Evolutionary conservation across 345 rosid genomes (phyloP), one percentile per base, ranked within the genome.

Genomic region (Acer yangbiense): DNA sequence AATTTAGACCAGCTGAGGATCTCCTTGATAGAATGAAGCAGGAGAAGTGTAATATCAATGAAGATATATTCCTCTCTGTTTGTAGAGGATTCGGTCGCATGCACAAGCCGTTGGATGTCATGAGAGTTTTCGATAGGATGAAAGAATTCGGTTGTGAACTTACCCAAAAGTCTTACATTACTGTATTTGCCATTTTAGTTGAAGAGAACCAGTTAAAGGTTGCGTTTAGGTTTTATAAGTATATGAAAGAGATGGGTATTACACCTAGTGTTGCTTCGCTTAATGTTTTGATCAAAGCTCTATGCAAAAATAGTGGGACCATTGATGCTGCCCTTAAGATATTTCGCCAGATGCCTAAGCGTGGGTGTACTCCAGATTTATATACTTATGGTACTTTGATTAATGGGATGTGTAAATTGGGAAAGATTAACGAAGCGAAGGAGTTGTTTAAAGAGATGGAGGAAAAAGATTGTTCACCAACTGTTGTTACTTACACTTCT

Each of bases 371-470:
- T 52, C 97, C 98, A 0, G 98, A 96, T 88, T 87, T 91, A 0
- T 96, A 94, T 84, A 92, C 98, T 0, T 94, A 89, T 73, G 99
- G 99, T 20, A 94, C 99, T 43, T 81, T 96, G 84, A 88, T 96
- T 60, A 94, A 89, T 86, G 97, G 95, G 73, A 79, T 92, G 83
- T 94, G 94, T 82, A 89, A 85, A 76, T 82, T 84, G 43, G 92
- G 94, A 21, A 91, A 83, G 83, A 79, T 88, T 48, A 65, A 29
- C 66, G 97, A 96, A 76, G 99, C 97, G 18, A 88, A 82, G 85
- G 84, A 87, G 76, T 81, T 96, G 39, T 90, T 94, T 43, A 76
- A 67, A 69, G 99, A 91, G 90, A 96, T 96, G 99, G 86, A 86
- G 79, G 81, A 12, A 6, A 91, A 85, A 43, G 90, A 87, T 64